These are phyloP conservation scores for Euphorbia corollata DNA, from an alignment of 441 rosid species.

Conservation along the genomic window DNA sequence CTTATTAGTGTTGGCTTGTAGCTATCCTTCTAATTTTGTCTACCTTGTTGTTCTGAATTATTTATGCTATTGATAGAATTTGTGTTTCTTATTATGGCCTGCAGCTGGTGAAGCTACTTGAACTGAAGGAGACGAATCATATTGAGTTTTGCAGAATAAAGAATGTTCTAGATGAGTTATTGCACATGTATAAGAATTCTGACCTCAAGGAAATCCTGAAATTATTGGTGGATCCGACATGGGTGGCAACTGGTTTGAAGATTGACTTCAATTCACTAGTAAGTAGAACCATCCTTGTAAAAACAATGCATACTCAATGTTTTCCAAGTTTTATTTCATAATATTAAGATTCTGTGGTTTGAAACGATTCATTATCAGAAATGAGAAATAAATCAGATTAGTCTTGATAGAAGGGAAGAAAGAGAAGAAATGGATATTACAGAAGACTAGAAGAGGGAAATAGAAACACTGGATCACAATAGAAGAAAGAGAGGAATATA, in stretches of 20 bases:
- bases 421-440: too few species aligned
- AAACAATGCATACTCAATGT: neutral
- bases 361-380: too few species aligned
- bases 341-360: too few species aligned
- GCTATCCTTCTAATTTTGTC: neutral
- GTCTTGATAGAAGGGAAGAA: too few species aligned
- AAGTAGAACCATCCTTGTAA: constrained; percentile 22
- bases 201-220: constrained; percentile 67
- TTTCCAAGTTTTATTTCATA: too few species aligned
- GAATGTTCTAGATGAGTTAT: constrained; percentile 68
- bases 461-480: too few species aligned
- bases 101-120: constrained; percentile 97
- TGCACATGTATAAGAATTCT: constrained; percentile 54
- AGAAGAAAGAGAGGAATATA: too few species aligned
- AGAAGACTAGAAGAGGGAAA: too few species aligned
- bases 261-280: constrained; percentile 74
- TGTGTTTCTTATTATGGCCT: constrained; percentile 18
- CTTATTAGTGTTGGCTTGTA: constrained; percentile 13
- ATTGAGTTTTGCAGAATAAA: constrained; percentile 87
- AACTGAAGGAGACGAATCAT: constrained; percentile 86
- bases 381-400: too few species aligned
- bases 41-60: neutral
- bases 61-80: constrained; percentile 19
- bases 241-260: constrained; percentile 94
- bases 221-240: constrained; percentile 82